Evolutionary conservation across 306 rosid species (phyloP).

Genomic region (Cucurbita ficifolia): DNA sequence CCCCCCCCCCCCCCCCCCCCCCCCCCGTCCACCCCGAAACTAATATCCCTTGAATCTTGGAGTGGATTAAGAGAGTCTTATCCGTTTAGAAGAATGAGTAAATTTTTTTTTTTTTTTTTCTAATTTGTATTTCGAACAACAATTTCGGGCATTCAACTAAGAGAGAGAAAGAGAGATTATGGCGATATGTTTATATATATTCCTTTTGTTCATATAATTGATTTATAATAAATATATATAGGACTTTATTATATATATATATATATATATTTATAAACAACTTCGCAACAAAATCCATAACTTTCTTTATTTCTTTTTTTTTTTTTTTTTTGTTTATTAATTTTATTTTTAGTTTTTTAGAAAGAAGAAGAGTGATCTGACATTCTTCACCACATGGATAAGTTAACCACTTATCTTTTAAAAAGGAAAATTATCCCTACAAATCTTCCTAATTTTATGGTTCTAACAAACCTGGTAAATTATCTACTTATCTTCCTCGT

Average conservation of each 20-base stretch:
- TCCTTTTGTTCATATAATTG: constrained; percentile 15
- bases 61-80: constrained; percentile 33
- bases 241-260: not conserved
- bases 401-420: too few relatives aligned
- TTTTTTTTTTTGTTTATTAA: not conserved
- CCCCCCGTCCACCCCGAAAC: not conserved
- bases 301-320: not conserved
- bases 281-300: not conserved
- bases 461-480: too few relatives aligned
- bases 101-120: not conserved
- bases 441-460: too few relatives aligned
- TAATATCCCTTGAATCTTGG: constrained; percentile 22
- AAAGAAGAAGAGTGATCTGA: not conserved
- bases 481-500: too few relatives aligned
- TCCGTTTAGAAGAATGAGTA: constrained; percentile 29
- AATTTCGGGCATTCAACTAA: constrained; percentile 43
- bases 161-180: constrained; percentile 21
- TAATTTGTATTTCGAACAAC: constrained; percentile 8
- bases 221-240: constrained; percentile 12
- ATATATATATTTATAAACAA: not conserved
- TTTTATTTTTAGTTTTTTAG: not conserved
- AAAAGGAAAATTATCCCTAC: too few relatives aligned
- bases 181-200: constrained; percentile 24
- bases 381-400: too few relatives aligned
- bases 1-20: not conserved